Evolutionary conservation across 2,329 filamentous ascomycete genomes (phyloP), one percentile per base, ranked within the genome.

Genomic region (Diaporthe nobilis): DNA sequence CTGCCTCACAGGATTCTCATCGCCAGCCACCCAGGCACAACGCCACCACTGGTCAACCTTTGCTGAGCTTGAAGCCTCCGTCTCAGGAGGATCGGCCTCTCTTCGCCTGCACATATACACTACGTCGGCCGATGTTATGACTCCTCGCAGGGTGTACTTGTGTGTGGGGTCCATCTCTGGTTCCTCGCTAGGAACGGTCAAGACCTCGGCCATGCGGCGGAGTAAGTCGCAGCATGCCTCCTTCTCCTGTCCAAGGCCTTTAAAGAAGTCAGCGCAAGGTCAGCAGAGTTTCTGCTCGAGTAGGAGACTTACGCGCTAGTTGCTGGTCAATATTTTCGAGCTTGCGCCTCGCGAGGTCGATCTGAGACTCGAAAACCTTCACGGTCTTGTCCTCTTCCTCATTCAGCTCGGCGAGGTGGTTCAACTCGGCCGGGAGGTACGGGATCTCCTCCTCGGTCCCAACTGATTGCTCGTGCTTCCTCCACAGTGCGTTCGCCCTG

Each of bases 11-110:
- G 78, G 79, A 22, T 63, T 58, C 34, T 79, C 77, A 10, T 78
- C 77, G 9, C 75, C 63, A 4, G 77, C 34, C 15, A 79, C 61
- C 72, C 78, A 81, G 1, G 78, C 77, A 4, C 81, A 63, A 51
- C 71, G 75, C 80, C 80, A 83, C 83, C 83, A 85, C 73, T 81
- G 77, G 28, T 83, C 81, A 9, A 67, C 20, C 17, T 58, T 31
- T 17, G 73, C 22, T 34, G 34, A 34, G 34, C 67, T 57, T 13
- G 47, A 73, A n/a, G 78, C 78, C 2, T 79, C 77, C 28, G 77
- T 60, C 25, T 78, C 72, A 58, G 79, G 78, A 37, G 78, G 75
- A 17, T 78, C 75, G 8, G 76, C 75, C 60, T 78, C 79, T 8
- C 73, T 77, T 17, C 79, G 79, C 31, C 78, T 78, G 44, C 81